Conservation (phyloP, 306 rosid species). For the Sesbania bispinosa region DNA sequence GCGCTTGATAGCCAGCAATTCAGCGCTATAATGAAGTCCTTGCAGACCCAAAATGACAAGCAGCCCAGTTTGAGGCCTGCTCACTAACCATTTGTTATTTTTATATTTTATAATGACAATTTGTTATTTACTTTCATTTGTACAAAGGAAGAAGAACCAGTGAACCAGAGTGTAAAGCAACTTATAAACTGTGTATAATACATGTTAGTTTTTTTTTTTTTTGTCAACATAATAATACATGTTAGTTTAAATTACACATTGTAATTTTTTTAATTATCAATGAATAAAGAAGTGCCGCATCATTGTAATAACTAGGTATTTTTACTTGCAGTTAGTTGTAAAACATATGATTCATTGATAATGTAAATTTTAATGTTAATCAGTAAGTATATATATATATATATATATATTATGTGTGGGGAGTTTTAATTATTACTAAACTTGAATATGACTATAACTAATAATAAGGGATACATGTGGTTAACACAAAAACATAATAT, state of each 20-base stretch:
- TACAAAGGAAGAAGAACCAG: neutral
- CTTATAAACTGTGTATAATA: no score
- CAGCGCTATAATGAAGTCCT: neutral
- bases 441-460: no score
- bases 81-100: neutral
- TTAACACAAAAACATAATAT: no score
- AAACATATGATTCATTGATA: neutral
- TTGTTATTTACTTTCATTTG: neutral
- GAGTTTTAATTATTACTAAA: no score
- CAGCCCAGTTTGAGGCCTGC: neutral
- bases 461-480: no score
- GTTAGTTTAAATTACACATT: neutral
- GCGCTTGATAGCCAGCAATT: neutral
- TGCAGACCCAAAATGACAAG: neutral
- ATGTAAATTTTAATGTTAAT: no score
- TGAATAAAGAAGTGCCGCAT: neutral
- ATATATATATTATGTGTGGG: no score
- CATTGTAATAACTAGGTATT: no score
- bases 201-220: neutral
- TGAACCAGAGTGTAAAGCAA: neutral
- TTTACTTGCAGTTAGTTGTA: no score
- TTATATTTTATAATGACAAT: neutral
- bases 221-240: neutral
- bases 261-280: neutral
- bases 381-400: no score